phyloP scores from a whole-genome alignment of 495 filamentous ascomycete genomes.

The Trichoderma gamsii region DNA sequence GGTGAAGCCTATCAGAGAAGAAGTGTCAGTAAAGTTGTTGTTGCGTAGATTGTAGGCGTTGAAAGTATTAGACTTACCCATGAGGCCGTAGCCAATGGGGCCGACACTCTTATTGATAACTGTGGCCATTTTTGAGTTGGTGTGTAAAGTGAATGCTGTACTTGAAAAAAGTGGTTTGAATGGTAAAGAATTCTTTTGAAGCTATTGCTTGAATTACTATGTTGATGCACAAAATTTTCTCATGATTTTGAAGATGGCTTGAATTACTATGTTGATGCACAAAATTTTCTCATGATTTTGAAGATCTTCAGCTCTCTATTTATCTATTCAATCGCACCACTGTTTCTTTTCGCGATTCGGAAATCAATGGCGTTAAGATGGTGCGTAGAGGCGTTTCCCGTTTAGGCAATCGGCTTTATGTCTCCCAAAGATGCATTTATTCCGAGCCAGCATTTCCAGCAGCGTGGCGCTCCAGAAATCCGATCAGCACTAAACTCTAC shows the following conservation, averaged over 20 bases:
- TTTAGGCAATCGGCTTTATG: constrained; percentile 1
- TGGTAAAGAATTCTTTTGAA: background rate
- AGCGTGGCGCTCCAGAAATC: no score
- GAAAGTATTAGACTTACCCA: constrained; percentile 33
- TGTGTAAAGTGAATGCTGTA: background rate
- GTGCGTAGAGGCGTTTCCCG: background rate
- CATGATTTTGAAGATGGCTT: background rate
- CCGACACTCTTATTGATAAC: constrained; percentile 48
- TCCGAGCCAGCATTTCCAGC: background rate
- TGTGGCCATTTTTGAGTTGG: constrained; percentile 42
- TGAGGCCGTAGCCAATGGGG: constrained; percentile 52
- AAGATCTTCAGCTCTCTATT: background rate
- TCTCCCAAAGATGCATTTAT: background rate
- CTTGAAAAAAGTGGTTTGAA: background rate
- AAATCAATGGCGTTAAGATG: background rate
- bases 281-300: no score
- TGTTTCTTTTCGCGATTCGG: background rate
- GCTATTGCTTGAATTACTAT: no score
- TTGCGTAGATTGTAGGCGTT: background rate
- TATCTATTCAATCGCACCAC: background rate
- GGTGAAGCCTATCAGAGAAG: constrained; percentile 54
- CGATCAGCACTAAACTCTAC: no score
- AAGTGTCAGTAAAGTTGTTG: background rate
- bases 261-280: no score
- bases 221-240: no score